Percentiles rank a stretch among this genome's conserved stretches.
phyloP scores from a whole-genome alignment of 1,284 basidiomycete species.

The Cutaneotrichosporon cavernicola region DNA sequence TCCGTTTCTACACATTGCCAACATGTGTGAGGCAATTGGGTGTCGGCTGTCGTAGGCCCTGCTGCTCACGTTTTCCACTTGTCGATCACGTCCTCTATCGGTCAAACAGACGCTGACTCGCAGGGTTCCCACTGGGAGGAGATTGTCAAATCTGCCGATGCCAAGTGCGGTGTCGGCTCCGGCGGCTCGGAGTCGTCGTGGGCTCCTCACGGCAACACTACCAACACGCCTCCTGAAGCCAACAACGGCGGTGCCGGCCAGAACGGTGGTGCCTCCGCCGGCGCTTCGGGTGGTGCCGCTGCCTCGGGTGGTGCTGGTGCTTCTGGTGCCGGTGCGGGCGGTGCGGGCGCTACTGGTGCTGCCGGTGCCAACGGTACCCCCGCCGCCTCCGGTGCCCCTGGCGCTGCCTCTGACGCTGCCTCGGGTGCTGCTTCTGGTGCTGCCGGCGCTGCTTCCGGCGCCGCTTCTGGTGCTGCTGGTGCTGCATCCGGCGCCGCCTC shows the following conservation, averaged over 20 bases:
- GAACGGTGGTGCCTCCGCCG: constrained; percentile 9
- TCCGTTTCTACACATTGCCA: not conserved
- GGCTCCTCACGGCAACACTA: constrained; percentile 1
- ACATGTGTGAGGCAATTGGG: not conserved
- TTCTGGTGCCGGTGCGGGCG: constrained; percentile 3
- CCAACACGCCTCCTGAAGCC: not conserved
- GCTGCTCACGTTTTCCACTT: not conserved
- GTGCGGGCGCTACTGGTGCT: too few species aligned
- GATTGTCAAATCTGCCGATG: not conserved
- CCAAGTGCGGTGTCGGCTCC: constrained; percentile 7
- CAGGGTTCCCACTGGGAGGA: constrained; percentile 19
- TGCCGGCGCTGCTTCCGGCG: constrained; percentile 4
- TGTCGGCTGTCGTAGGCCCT: too few species aligned
- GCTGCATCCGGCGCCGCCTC: constrained; percentile 12
- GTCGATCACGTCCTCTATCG: not conserved
- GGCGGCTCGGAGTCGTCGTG: constrained; percentile 5
- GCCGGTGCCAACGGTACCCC: too few species aligned
- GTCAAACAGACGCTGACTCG: not conserved
- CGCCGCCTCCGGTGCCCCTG: constrained; percentile 6
- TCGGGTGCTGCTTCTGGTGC: not conserved
- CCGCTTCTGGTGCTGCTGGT: constrained; percentile 1
- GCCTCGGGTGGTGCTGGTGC: not conserved
- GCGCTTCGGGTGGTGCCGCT: constrained; percentile 4
- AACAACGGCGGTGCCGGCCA: constrained; percentile 5
- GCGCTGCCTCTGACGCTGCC: not conserved